A percentile compares a stretch with the other conserved stretches of the same genome.
Evolutionary conservation across 164 flowering plant species (phyloP).

Genomic region (Nymphaea thermarum): DNA sequence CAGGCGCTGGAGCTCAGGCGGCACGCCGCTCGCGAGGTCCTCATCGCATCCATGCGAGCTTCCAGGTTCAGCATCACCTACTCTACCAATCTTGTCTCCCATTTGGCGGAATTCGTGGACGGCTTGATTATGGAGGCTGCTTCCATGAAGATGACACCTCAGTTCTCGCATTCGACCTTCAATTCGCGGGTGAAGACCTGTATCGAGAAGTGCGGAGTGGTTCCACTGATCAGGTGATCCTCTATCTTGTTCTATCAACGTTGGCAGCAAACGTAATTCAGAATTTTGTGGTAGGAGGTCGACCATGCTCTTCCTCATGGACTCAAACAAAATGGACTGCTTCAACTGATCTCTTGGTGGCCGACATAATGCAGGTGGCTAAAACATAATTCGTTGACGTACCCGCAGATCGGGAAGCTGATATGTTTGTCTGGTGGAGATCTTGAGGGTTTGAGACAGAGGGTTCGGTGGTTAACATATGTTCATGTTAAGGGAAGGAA

Average conservation of each 20-base stretch:
- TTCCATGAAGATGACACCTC: slow-evolving; percentile 45
- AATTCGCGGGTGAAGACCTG: slow-evolving; percentile 49
- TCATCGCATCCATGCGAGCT: slow-evolving; percentile 42
- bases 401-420: slow-evolving; percentile 71
- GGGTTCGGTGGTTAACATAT: slow-evolving; percentile 61
- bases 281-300: too few species aligned
- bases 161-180: slow-evolving; percentile 39
- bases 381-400: slow-evolving; percentile 78
- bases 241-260: not conserved
- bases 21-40: slow-evolving; percentile 49
- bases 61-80: slow-evolving; percentile 77
- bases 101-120: slow-evolving; percentile 48
- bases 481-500: slow-evolving; percentile 59
- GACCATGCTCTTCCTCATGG: too few species aligned
- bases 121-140: slow-evolving; percentile 74
- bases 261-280: too few species aligned
- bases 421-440: slow-evolving; percentile 60
- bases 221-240: slow-evolving; percentile 63
- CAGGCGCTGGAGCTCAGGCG: slow-evolving; percentile 64
- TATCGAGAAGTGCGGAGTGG: slow-evolving; percentile 47
- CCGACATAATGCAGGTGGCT: slow-evolving; percentile 51
- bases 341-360: too few species aligned
- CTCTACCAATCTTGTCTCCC: slow-evolving; percentile 37
- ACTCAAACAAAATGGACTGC: not conserved
- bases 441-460: slow-evolving; percentile 30